Conservation (phyloP, 495 filamentous ascomycete genomes). For the Neurospora sp. region DNA sequence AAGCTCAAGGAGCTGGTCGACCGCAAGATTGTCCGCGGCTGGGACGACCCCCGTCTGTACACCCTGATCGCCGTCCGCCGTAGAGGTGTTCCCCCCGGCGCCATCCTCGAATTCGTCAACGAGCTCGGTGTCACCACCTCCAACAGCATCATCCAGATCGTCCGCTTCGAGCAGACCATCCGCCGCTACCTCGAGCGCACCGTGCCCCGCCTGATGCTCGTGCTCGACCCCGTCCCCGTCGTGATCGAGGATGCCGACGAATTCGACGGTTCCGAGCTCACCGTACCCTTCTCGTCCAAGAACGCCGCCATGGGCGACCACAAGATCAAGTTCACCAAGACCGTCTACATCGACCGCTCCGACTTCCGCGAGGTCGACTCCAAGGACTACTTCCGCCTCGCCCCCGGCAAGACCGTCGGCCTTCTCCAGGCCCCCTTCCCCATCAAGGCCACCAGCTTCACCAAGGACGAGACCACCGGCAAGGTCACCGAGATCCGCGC, state of each 20-base stretch:
- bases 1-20: slow-evolving; percentile 70
- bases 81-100: slow-evolving; percentile 75
- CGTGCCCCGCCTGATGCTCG: slow-evolving; percentile 78
- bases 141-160: slow-evolving; percentile 59
- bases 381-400: slow-evolving; percentile 86
- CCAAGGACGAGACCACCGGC: slow-evolving; percentile 58
- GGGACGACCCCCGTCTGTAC: slow-evolving; percentile 85
- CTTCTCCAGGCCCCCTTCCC: slow-evolving; percentile 75
- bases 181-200: slow-evolving; percentile 73
- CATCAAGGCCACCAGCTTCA: slow-evolving; percentile 68
- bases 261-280: slow-evolving; percentile 45
- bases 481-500: slow-evolving; percentile 61
- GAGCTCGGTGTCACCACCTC: slow-evolving; percentile 80
- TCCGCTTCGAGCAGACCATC: slow-evolving; percentile 68
- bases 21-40: slow-evolving; percentile 61
- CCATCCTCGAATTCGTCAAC: slow-evolving; percentile 78
- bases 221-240: slow-evolving; percentile 72
- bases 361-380: slow-evolving; percentile 85
- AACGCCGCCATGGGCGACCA: slow-evolving; percentile 51
- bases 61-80: slow-evolving; percentile 78
- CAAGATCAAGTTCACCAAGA: slow-evolving; percentile 69
- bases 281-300: slow-evolving; percentile 66
- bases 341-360: slow-evolving; percentile 81
- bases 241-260: slow-evolving; percentile 68
- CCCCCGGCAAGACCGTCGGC: slow-evolving; percentile 82